phyloP scores from a whole-genome alignment of 805 yeast genomes.

The Candida alai region DNA sequence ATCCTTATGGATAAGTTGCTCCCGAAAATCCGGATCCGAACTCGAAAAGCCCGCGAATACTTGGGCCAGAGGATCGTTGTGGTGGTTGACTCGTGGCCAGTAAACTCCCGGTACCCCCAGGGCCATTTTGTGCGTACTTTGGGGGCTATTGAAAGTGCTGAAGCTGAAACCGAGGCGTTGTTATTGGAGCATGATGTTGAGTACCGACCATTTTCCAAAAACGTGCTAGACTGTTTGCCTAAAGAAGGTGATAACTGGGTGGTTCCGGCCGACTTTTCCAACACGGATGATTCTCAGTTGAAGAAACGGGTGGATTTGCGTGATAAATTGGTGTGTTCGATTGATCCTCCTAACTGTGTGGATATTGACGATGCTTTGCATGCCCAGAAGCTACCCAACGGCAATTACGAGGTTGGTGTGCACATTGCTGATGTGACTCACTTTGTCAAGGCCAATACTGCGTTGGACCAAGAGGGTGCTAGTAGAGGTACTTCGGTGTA shows the following conservation, averaged over 20 bases:
- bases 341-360: constrained; percentile 97
- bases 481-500: constrained; percentile 96
- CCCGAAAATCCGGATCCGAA: constrained; percentile 82
- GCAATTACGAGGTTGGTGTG: constrained; percentile 95
- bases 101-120: constrained; percentile 77
- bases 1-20: constrained; percentile 83
- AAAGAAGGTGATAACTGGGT: constrained; percentile 90
- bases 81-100: constrained; percentile 91
- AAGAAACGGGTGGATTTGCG: constrained; percentile 79
- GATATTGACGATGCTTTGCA: constrained; percentile 97
- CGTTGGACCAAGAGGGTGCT: constrained; percentile 94
- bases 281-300: constrained; percentile 49
- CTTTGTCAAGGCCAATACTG: constrained; percentile 88
- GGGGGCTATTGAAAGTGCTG: constrained; percentile 87
- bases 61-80: constrained; percentile 89
- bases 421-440: constrained; percentile 99
- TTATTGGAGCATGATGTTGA: constrained; percentile 94
- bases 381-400: constrained; percentile 79
- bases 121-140: constrained; percentile 91
- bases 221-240: constrained; percentile 90
- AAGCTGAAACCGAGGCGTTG: constrained; percentile 95
- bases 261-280: constrained; percentile 66
- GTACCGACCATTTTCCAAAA: constrained; percentile 89
- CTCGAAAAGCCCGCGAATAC: constrained; percentile 79
- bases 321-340: constrained; percentile 86